Evolutionary conservation across 805 yeast species (phyloP).

Genomic region (Spathaspora boniae): DNA sequence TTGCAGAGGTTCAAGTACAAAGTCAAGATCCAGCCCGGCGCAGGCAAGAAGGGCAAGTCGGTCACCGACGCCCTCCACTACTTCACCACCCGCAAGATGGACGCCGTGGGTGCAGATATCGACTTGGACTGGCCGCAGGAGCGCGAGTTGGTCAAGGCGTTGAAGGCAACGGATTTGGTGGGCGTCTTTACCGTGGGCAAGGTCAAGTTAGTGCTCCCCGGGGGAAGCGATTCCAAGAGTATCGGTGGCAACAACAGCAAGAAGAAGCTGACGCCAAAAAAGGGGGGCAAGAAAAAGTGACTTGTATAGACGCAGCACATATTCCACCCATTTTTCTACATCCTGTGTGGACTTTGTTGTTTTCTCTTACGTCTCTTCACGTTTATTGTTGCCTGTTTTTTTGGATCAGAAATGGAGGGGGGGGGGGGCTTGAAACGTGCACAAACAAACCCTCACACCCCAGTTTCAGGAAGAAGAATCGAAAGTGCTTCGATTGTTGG

Average conservation of each 20-base stretch:
- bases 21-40: conserved; percentile 76
- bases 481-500: too few species aligned
- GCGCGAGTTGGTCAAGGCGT: conserved; percentile 48
- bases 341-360: too few species aligned
- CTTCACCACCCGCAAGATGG: conserved; percentile 50
- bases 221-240: conserved; percentile 16
- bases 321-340: too few species aligned
- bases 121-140: conserved; percentile 73
- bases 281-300: conserved; percentile 15
- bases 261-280: conserved; percentile 9
- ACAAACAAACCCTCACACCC: too few species aligned
- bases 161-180: conserved; percentile 65
- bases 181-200: conserved; percentile 69
- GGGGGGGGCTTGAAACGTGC: too few species aligned
- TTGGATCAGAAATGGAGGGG: too few species aligned
- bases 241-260: too few species aligned
- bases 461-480: too few species aligned
- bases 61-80: conserved; percentile 62
- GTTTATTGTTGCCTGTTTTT: too few species aligned
- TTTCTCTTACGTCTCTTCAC: too few species aligned
- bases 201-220: conserved; percentile 61
- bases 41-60: conserved; percentile 84
- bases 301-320: too few species aligned
- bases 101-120: conserved; percentile 38
- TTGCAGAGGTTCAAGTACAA: conserved; percentile 72